Conservation (phyloP, 2,329 filamentous ascomycete genomes). For the Penicillium sp. region DNA sequence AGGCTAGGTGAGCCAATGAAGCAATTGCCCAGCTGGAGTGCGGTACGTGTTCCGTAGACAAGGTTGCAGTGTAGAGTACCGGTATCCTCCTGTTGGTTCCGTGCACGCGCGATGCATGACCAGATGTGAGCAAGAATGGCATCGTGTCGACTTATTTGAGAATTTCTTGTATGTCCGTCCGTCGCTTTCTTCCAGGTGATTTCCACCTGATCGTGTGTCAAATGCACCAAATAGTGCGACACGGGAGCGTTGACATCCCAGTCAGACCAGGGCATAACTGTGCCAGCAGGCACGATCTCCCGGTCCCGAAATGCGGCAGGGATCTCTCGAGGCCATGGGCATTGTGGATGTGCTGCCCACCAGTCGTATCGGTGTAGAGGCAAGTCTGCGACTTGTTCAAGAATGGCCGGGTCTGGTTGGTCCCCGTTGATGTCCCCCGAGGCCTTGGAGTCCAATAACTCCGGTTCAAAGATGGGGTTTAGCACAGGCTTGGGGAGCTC, state of each 20-base stretch:
- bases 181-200: constrained; percentile 28
- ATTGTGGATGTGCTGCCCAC: constrained; percentile 33
- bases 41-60: constrained; percentile 5
- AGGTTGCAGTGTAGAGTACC: constrained; percentile 13
- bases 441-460: constrained; percentile 34
- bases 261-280: constrained; percentile 38
- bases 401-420: constrained; percentile 21
- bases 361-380: constrained; percentile 48
- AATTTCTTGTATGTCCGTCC: constrained; percentile 6
- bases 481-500: background rate
- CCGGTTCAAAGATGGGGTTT: constrained; percentile 40
- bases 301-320: constrained; percentile 17
- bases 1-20: constrained; percentile 12
- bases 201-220: constrained; percentile 34
- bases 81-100: constrained; percentile 17
- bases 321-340: constrained; percentile 8
- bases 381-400: constrained; percentile 26
- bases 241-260: constrained; percentile 40
- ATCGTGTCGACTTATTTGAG: constrained; percentile 42
- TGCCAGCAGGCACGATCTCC: constrained; percentile 28
- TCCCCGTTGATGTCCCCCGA: constrained; percentile 23
- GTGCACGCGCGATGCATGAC: constrained; percentile 43
- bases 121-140: constrained; percentile 47
- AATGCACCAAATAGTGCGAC: constrained; percentile 34
- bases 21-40: constrained; percentile 1